phyloP scores from a whole-genome alignment of 1,139 yeast genomes.

The Sugiyamaella novakii region DNA sequence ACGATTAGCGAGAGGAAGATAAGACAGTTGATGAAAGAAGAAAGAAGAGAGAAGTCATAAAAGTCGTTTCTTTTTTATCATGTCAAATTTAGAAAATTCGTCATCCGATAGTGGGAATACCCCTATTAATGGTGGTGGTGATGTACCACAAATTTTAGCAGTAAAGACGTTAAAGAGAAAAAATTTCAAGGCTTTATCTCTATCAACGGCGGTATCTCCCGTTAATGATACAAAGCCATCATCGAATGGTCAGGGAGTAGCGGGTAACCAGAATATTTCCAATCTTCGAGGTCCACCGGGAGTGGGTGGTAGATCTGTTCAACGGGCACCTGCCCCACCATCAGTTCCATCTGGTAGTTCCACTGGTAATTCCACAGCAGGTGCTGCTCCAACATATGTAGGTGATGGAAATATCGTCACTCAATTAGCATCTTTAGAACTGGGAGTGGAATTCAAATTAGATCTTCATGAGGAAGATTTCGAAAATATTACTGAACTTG shows the following conservation, averaged over 20 bases:
- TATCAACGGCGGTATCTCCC: slow-evolving; percentile 47
- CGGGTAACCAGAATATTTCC: not conserved
- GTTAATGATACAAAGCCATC: too few species aligned
- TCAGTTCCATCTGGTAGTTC: not conserved
- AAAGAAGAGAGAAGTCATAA: too few species aligned
- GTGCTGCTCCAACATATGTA: slow-evolving; percentile 25
- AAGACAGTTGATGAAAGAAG: too few species aligned
- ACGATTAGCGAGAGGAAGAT: too few species aligned
- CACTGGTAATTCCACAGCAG: slow-evolving; percentile 36
- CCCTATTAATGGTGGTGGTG: not conserved
- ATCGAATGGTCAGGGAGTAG: slow-evolving; percentile 8
- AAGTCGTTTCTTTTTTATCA: too few species aligned
- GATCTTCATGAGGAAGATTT: slow-evolving; percentile 68
- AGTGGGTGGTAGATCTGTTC: not conserved
- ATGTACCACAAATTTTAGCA: slow-evolving; percentile 40
- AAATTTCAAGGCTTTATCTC: slow-evolving; percentile 70
- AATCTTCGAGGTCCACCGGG: slow-evolving; percentile 33
- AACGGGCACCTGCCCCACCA: slow-evolving; percentile 32
- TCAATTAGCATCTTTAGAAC: slow-evolving; percentile 43
- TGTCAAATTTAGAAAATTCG: too few species aligned
- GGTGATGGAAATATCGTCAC: slow-evolving; percentile 33
- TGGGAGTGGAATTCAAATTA: slow-evolving; percentile 53
- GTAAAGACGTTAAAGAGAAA: slow-evolving; percentile 68
- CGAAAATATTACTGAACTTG: slow-evolving; percentile 72
- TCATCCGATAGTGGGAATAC: too few species aligned